A percentile compares a stretch with the other conserved stretches of the same genome.
Evolutionary conservation across 768 basidiomycete genomes (phyloP).

Genomic region (Strobilomyces echinocephalus): DNA sequence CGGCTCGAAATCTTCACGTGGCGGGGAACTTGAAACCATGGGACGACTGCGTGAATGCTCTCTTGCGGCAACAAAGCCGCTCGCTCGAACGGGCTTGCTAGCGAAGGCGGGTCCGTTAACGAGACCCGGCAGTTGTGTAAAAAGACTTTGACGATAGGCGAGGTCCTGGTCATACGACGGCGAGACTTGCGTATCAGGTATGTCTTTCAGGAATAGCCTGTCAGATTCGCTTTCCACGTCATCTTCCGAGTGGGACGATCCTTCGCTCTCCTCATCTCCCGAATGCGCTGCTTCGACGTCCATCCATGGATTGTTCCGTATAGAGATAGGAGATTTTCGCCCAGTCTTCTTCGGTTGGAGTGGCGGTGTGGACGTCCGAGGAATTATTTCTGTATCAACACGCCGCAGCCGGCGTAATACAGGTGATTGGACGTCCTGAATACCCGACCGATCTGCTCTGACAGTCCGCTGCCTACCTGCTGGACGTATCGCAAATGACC

Average conservation of each 20-base stretch:
- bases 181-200: constrained; percentile 62
- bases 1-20: constrained; percentile 42
- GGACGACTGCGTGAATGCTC: constrained; percentile 31
- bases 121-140: constrained; percentile 56
- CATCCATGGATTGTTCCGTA: constrained; percentile 43
- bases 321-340: constrained; percentile 30
- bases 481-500: constrained; percentile 45
- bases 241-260: constrained; percentile 52
- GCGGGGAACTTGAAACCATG: constrained; percentile 58
- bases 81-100: constrained; percentile 43
- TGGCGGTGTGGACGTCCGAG: constrained; percentile 18
- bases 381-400: constrained; percentile 24
- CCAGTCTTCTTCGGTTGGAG: constrained; percentile 19
- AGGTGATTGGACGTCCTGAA: constrained; percentile 25
- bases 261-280: constrained; percentile 70
- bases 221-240: constrained; percentile 62
- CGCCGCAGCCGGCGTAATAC: constrained; percentile 31
- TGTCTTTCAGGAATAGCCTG: constrained; percentile 57
- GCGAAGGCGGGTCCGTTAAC: constrained; percentile 49
- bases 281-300: constrained; percentile 75
- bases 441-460: constrained; percentile 12
- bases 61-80: constrained; percentile 34
- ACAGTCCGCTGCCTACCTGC: constrained; percentile 28
- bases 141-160: constrained; percentile 64
- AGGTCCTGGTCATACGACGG: constrained; percentile 70